Evolutionary conservation across 2,329 filamentous ascomycete species (phyloP), one percentile per base, ranked within the genome.

Genomic region (Pyricularia sp.): DNA sequence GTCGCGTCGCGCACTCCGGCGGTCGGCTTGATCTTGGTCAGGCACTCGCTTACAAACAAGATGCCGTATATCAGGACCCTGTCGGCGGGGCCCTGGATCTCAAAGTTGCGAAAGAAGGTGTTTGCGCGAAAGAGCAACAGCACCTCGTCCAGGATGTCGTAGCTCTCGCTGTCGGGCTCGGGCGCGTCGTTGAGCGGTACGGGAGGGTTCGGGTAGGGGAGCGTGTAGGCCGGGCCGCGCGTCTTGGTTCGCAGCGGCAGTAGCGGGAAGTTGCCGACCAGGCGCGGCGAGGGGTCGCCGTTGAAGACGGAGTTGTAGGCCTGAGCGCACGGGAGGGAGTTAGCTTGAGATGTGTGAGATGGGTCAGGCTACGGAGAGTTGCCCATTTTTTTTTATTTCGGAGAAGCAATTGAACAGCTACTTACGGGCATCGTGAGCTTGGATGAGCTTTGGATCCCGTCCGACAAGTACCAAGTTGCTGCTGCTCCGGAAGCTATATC

Each of bases 71-170:
- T 94, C 73, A 99, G 86, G 76, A 98, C 88, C 59, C 95, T 88
- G 81, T 99, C 95, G 70, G 95, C 94, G 30, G 93, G 92, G 17
- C 95, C 95, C 81, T 97, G 94, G 83, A 98, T 97, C 85, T 98
- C 95, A 76, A 99, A 99, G 86, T 98, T 99, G 76, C 95, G 92
- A 86, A 98, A 99, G 81, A 99, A 94, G 70, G 94, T 97, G 84
- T 99, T 98, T 75, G 95, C 94, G 72, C 95, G 92, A 86, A 98
- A 99, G 66, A 98, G 87, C 14, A 90, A 86, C 69, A 99, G 86
- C 67, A 96, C 89, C 84, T 99, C 95, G 81, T 99, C 95, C 69
- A 98, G 87, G 71, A 95, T 92, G 83, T 99, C 95, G 85, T 98
- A 98, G 76, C 91, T 94, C 66, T 59, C 66, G 80, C 88, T 90